These are phyloP conservation scores for Zoysia matrella DNA, from an alignment of 202 grass and related monocot genomes.

Conservation along the genomic window DNA sequence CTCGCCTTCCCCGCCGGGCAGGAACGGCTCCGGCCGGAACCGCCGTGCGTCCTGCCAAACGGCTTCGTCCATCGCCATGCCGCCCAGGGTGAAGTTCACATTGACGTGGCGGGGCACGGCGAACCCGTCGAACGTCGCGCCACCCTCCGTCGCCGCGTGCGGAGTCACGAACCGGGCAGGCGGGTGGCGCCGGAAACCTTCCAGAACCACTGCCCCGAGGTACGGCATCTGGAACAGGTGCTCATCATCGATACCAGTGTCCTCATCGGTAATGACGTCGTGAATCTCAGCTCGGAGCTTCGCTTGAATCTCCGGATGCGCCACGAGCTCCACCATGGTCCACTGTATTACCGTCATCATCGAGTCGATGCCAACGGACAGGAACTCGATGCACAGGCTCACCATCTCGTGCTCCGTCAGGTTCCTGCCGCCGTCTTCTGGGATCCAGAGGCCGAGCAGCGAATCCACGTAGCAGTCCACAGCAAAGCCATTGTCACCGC, in stretches of 20 bases:
- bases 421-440: background rate
- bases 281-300: background rate
- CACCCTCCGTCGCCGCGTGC: constrained; percentile 25
- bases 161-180: constrained; percentile 43
- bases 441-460: background rate
- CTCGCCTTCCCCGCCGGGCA: constrained; percentile 63
- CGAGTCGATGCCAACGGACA: background rate
- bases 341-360: background rate
- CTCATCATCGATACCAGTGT: background rate
- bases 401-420: background rate
- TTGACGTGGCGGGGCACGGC: constrained; percentile 54
- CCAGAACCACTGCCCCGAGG: constrained; percentile 40
- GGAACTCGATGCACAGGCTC: background rate
- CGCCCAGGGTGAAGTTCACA: constrained; percentile 58
- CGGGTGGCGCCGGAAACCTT: constrained; percentile 39
- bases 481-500: background rate
- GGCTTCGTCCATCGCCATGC: constrained; percentile 60
- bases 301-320: background rate
- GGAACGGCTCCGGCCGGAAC: constrained; percentile 74
- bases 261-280: background rate
- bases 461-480: background rate
- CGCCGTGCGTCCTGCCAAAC: constrained; percentile 57
- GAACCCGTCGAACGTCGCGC: constrained; percentile 42
- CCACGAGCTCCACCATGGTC: background rate
- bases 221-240: background rate